A percentile compares a stretch with the other conserved stretches of the same genome.
Conservation (phyloP, 345 rosid genomes). For the Bruguiera gymnorhiza region DNA sequence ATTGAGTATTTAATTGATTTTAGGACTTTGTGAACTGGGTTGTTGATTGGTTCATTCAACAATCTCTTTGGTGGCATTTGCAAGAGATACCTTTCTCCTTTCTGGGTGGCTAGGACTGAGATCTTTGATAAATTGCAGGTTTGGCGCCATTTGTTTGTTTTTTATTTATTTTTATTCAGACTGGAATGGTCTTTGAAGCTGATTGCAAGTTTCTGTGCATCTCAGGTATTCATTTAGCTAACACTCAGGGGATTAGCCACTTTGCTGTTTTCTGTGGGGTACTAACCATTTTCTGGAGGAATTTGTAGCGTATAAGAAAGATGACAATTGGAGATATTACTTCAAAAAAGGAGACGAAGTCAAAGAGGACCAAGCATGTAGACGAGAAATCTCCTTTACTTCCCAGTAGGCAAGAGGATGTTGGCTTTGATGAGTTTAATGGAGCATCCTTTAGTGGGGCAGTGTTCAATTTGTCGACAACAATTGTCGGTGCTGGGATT, state of each 20-base stretch:
- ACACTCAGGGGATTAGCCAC: slow-evolving; percentile 4
- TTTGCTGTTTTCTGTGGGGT: slow-evolving; percentile 9
- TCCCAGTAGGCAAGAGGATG: slow-evolving; percentile 44
- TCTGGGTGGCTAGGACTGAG: not conserved
- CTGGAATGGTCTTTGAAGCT: not conserved
- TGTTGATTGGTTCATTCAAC: not conserved
- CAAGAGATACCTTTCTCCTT: not conserved
- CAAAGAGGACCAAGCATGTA: slow-evolving; percentile 34
- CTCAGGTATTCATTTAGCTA: not conserved
- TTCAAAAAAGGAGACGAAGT: slow-evolving; percentile 48
- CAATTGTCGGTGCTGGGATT: slow-evolving; percentile 90
- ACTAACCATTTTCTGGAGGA: slow-evolving; percentile 10
- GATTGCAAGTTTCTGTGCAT: not conserved
- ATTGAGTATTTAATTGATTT: not conserved
- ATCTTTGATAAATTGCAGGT: slow-evolving; percentile 3
- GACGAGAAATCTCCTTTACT: slow-evolving; percentile 59
- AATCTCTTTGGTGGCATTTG: not conserved
- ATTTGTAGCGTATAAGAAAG: slow-evolving; percentile 19
- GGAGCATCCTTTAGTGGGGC: slow-evolving; percentile 92
- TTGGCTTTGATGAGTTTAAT: slow-evolving; percentile 55
- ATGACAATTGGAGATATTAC: slow-evolving; percentile 49
- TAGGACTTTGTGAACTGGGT: not conserved
- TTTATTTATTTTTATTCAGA: slow-evolving; percentile 1
- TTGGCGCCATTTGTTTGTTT: not conserved
- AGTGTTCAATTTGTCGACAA: slow-evolving; percentile 82